Evolutionary conservation across 2,329 filamentous ascomycete species (phyloP), one percentile per base, ranked within the genome.

Genomic region (Stachybotrys elegans): DNA sequence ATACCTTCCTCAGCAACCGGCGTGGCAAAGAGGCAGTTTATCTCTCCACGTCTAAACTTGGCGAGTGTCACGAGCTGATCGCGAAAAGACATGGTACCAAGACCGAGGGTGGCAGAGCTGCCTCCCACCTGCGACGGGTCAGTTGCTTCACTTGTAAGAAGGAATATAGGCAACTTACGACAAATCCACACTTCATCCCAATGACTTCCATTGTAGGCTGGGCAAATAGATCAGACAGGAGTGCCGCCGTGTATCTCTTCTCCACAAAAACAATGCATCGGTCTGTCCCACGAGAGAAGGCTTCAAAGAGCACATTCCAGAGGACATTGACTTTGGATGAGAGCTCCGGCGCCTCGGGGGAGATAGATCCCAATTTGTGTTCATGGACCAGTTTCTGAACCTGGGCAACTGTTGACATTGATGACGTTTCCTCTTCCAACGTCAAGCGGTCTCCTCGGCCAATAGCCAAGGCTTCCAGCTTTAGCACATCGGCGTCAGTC

Each of bases 221-320:
- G 29, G 64, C 62, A 48, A 95, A 84, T 1, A 95, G 69, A 35
- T 85, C 80, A 1, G 77, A 70, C 2, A 98, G 69, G 14, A 94
- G 64, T 16, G 80, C 77, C 1, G 91, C 92, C 1, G 89, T 92
- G 50, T 86, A 81, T 32, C 90, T 76, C 58, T 85, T 77, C 48
- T 88, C 75, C 0, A 95, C 89, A 61, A 98, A 97, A 0, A 97
- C 79, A 44, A 98, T 95, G 57, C 89, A 95, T 2, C 62, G 53
- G n/a, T 49, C 54, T 3, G 54, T 52, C 5, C 43, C 27, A 16
- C 83, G 82, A 22, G 75, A 71, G 6, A 90, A 96, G 40, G 84
- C 75, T 7, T 78, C 62, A 4, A 63, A 59, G 1, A 97, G 70
- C 44, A 82, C 79, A 3, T 70, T 58, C 19, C 80, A 60, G 1